Evolutionary conservation across 306 rosid species (phyloP), one percentile per base, ranked within the genome.

Genomic region (Cicer pinnatifidum): DNA sequence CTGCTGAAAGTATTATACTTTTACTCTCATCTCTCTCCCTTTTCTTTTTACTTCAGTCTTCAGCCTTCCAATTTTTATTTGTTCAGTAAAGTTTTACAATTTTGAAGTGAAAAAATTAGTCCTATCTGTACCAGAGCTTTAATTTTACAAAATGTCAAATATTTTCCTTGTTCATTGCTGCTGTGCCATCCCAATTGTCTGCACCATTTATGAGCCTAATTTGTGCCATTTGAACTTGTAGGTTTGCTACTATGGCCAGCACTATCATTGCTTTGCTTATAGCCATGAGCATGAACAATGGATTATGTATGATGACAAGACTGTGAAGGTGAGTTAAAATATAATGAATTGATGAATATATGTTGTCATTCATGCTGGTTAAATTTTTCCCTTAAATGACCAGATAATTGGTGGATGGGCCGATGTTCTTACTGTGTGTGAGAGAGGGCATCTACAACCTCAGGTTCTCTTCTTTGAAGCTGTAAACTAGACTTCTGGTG

Each of bases 231-330:
- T 69, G 43, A 37, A 77, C 43, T 11, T 79, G 16, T 76, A 95
- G 99, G 99, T 95, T 67, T 95, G 97, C 88, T 95, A 95, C 84
- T 95, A 95, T 70, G 97, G 99, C 41, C 97, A 95, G 79, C 99
- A 95, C 67, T 95, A 95, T 81, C 97, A 90, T 81, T 92, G 99
- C 89, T 95, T 91, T 79, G 99, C 99, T 59, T 95, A 91, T 83
- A 86, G 97, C 69, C 89, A 83, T 75, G 91, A 92, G 16, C 86
- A 73, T 12, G 83, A 83, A 77, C 81, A 75, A 63, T 95, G 99
- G 99, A 85, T 88, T 82, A 91, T 87, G 97, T 95, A 92, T 38
- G 97, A 95, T 78, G 99, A 95, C 73, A 86, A 84, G 85, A 88
- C 97, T 67, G 99, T 95, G 72, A 90, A 88, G 97, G 99, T 91